These are phyloP conservation scores for Cadophora luteo-olivacea DNA, from an alignment of 2,329 filamentous ascomycete species.

Conservation along the genomic window DNA sequence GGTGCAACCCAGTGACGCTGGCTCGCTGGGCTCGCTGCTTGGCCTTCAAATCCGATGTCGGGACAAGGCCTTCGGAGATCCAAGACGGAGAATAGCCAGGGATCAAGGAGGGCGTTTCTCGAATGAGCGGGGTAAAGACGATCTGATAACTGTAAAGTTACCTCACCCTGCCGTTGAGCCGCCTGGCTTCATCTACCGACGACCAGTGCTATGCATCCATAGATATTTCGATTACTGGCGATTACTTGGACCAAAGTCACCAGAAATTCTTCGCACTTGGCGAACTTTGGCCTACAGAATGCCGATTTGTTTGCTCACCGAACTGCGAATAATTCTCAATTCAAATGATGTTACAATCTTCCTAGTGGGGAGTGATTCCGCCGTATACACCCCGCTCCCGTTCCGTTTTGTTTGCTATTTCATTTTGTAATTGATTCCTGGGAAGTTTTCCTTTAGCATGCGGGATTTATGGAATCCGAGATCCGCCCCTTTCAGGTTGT, in stretches of 20 bases:
- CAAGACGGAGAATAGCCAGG: not conserved
- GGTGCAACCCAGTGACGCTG: not conserved
- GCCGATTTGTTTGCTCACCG: not conserved
- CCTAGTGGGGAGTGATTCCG: not conserved
- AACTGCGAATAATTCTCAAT: not conserved
- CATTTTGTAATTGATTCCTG: not conserved
- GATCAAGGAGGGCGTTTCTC: not conserved
- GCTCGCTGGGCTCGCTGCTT: not conserved
- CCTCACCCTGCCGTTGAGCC: not conserved
- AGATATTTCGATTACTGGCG: not conserved
- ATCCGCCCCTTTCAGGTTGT: not conserved
- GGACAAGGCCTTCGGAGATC: not conserved
- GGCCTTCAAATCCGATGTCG: conserved; percentile 2
- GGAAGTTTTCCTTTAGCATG: not conserved
- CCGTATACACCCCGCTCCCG: not conserved
- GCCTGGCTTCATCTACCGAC: conserved; percentile 1
- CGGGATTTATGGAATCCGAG: not conserved
- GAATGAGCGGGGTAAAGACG: not conserved
- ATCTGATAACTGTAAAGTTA: conserved; percentile 9
- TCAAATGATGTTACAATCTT: not conserved
- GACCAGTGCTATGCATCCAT: not conserved
- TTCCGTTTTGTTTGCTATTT: not conserved
- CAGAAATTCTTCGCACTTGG: not conserved
- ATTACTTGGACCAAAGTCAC: not conserved
- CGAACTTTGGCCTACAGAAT: not conserved